Conservation (phyloP, 441 rosid species). For the Melastoma candidum region DNA sequence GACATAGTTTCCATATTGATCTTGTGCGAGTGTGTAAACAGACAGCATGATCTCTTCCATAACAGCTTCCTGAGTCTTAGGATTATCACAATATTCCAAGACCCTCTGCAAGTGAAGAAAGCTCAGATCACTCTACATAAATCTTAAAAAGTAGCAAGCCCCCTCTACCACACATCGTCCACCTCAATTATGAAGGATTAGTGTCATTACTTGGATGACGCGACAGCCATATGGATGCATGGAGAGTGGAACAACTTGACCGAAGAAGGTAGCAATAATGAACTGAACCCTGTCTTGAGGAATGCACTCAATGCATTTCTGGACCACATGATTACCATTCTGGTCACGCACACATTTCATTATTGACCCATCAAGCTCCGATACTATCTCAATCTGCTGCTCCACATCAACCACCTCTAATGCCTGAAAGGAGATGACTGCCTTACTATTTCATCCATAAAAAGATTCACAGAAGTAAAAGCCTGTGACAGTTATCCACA, state of each 20-base stretch:
- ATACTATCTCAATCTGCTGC: slow-evolving; percentile 62
- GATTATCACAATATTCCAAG: slow-evolving; percentile 66
- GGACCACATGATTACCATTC: slow-evolving; percentile 97
- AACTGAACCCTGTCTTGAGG: slow-evolving; percentile 73
- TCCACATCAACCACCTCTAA: slow-evolving; percentile 78
- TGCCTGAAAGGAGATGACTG: slow-evolving; percentile 37
- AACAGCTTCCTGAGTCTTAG: slow-evolving; percentile 48
- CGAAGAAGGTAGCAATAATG: slow-evolving; percentile 70
- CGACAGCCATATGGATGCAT: slow-evolving; percentile 95
- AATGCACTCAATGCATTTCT: slow-evolving; percentile 84
- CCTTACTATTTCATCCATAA: too few species aligned
- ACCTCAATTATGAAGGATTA: slow-evolving; percentile 4
- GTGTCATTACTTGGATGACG: slow-evolving; percentile 63
- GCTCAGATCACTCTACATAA: slow-evolving; percentile 7
- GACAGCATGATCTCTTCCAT: slow-evolving; percentile 83
- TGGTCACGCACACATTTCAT: slow-evolving; percentile 93
- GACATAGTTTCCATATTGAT: slow-evolving; percentile 93
- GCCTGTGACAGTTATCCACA: too few species aligned
- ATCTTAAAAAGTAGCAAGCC: slow-evolving; percentile 2
- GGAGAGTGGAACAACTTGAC: slow-evolving; percentile 77
- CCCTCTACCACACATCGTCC: too few species aligned
- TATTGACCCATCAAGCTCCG: slow-evolving; percentile 79
- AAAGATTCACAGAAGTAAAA: too few species aligned
- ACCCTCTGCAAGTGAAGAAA: slow-evolving; percentile 53
- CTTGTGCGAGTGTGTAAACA: slow-evolving; percentile 71